Evolutionary conservation across 495 filamentous ascomycete species (phyloP), one percentile per base, ranked within the genome.

Genomic region (Aspergillus panamensis): DNA sequence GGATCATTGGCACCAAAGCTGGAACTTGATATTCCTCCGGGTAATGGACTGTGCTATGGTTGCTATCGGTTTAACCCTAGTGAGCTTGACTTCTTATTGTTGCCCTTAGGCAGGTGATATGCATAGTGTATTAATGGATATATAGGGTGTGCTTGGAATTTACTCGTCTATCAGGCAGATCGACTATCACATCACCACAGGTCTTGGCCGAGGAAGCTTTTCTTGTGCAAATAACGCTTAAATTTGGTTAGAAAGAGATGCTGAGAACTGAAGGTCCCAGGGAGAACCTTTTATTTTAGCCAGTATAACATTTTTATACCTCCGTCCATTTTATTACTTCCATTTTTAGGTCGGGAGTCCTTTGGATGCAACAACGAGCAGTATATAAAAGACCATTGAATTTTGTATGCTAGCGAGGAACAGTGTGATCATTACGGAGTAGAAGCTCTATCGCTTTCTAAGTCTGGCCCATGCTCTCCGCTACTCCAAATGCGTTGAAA

Each of bases 121-220:
- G n/a, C 48, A 8, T 13, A 8, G 29, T 25, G n/a, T 9, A 45
- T n/a, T 35, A 49, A 57, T n/a, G 13, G 9, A 37, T 16, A 29
- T 20, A 9, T 29, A 67, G 66, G 62, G 53, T 30, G 59, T 69
- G 14, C 20, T 72, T 25, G 73, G 73, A 1, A 16, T 74, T 7
- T 73, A 71, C 48, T 66, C 68, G 8, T 73, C 71, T 10, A 47
- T 71, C 58, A 66, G 37, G 25, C 69, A 71, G 2, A 69, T 75
- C 14, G 30, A 62, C 14, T 42, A 56, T 1, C 58, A 70, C 48
- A 40, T 66, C 10, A 51, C 49, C 6, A 55, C 57, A 12, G 59
- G 62, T 0, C 52, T 64, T 43, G 55, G 52, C 6, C 61, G 63
- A 16, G 62, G 62, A 13, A 62, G 64, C 33, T 74, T 74, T 42